phyloP scores from a whole-genome alignment of 768 basidiomycete genomes.

The Flagelloscypha sp. region DNA sequence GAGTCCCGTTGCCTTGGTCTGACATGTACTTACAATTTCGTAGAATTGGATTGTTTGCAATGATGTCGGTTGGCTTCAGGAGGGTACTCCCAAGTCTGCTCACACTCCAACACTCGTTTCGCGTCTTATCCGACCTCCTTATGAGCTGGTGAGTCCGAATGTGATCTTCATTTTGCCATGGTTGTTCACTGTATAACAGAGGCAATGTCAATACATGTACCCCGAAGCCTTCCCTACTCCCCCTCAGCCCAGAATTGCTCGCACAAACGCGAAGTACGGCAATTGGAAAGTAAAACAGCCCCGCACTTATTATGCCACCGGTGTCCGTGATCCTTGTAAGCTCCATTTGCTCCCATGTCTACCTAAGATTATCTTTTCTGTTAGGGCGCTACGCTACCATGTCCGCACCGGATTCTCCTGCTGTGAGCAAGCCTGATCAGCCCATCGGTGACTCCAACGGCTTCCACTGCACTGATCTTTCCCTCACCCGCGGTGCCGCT shows the following conservation, averaged over 20 bases:
- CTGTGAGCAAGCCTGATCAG: conserved; percentile 41
- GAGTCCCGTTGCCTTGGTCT: conserved; percentile 13
- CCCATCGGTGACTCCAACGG: conserved; percentile 53
- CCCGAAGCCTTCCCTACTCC: conserved; percentile 44
- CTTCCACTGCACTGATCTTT: conserved; percentile 62
- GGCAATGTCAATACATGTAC: conserved; percentile 68
- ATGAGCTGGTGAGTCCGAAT: conserved; percentile 38
- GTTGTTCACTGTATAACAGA: conserved; percentile 24
- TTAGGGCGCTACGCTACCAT: conserved; percentile 64
- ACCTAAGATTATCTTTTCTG: conserved; percentile 59
- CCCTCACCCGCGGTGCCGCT: conserved; percentile 26
- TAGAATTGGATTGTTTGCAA: too few species aligned
- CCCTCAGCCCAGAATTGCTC: conserved; percentile 32
- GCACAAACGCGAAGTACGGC: conserved; percentile 41
- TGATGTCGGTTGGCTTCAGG: conserved; percentile 57
- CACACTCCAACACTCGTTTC: conserved; percentile 39
- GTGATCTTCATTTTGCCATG: neutral
- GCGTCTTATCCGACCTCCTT: conserved; percentile 43
- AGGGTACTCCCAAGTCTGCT: conserved; percentile 27
- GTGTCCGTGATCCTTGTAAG: conserved; percentile 33
- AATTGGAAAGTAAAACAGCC: conserved; percentile 57
- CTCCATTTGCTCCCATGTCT: neutral
- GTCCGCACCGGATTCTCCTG: conserved; percentile 42
- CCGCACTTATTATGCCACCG: conserved; percentile 63
- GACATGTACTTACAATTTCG: conserved; percentile 4